These are phyloP conservation scores for Nyssa sinensis DNA, from an alignment of 148 eudicot species.

Conservation along the genomic window DNA sequence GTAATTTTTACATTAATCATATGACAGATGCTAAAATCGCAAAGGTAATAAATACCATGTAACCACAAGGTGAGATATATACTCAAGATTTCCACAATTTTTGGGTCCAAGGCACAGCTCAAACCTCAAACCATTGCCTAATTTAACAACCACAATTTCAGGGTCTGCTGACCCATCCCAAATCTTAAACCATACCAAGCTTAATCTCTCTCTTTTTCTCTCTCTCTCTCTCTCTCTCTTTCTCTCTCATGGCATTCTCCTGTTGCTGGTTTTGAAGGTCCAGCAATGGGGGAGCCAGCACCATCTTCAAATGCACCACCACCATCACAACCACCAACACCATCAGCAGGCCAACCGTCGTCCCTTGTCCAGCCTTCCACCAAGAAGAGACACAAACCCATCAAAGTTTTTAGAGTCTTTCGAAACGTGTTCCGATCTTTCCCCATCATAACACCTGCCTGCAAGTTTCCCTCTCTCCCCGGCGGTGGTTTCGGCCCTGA, in stretches of 20 bases:
- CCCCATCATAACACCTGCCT: conserved; percentile 60
- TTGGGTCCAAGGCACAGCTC: conserved; percentile 14
- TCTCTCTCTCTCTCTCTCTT: conserved; percentile 4
- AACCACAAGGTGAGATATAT: neutral
- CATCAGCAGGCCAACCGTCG: conserved; percentile 18
- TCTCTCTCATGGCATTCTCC: conserved; percentile 28
- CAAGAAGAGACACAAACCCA: conserved; percentile 42
- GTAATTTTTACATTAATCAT: too few species aligned
- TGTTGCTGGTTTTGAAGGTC: conserved; percentile 37
- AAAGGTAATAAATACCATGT: too few species aligned
- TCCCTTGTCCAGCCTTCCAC: conserved; percentile 49
- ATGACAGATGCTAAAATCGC: too few species aligned
- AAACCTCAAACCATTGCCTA: conserved; percentile 6
- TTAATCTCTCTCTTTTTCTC: neutral
- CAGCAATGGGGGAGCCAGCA: conserved; percentile 46
- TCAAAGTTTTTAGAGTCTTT: conserved; percentile 42
- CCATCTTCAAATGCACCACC: conserved; percentile 8
- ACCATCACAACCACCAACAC: conserved; percentile 27
- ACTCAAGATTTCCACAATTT: conserved; percentile 4
- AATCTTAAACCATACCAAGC: neutral
- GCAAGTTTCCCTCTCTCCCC: conserved; percentile 51
- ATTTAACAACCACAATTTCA: conserved; percentile 2
- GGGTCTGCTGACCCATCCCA: neutral
- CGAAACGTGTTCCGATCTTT: conserved; percentile 59
- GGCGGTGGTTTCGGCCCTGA: conserved; percentile 41